phyloP scores from a whole-genome alignment of 192 early-diverging fungal species.

The Kappamyces sp. region DNA sequence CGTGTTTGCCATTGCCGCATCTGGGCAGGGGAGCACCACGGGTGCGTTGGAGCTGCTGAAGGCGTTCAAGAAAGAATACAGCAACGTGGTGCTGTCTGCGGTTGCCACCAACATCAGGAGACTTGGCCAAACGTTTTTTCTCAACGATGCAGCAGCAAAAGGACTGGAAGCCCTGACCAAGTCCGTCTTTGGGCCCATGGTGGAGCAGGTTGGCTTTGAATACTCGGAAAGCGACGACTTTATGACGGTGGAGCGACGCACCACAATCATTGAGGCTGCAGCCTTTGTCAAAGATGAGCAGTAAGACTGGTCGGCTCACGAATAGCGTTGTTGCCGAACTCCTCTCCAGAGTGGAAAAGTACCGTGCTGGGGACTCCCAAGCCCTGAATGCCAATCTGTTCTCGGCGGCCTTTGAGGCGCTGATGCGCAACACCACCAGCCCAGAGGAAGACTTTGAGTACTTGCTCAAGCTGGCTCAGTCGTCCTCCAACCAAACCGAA shows the following conservation, averaged over 20 bases:
- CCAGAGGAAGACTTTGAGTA: constrained; percentile 32
- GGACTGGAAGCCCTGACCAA: constrained; percentile 64
- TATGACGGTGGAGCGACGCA: constrained; percentile 67
- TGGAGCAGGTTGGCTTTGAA: constrained; percentile 75
- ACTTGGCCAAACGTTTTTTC: constrained; percentile 62
- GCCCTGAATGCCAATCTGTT: constrained; percentile 59
- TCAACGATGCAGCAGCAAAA: constrained; percentile 53
- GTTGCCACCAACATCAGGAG: constrained; percentile 37
- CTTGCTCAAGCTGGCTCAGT: constrained; percentile 27
- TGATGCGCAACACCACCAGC: constrained; percentile 32
- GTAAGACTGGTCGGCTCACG: not conserved
- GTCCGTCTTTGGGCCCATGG: constrained; percentile 69
- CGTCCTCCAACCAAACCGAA: constrained; percentile 13
- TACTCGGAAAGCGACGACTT: constrained; percentile 66
- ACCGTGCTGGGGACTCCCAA: constrained; percentile 56
- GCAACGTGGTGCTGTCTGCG: constrained; percentile 62
- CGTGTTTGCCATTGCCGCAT: constrained; percentile 67
- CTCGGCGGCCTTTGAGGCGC: constrained; percentile 62
- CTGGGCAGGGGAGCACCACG: constrained; percentile 73
- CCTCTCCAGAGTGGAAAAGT: constrained; percentile 38
- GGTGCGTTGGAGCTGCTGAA: constrained; percentile 69
- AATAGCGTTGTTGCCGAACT: constrained; percentile 57
- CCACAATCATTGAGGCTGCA: constrained; percentile 65
- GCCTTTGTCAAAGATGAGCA: constrained; percentile 22
- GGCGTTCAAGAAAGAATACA: constrained; percentile 65